Evolutionary conservation across 352 stramenopile genomes (phyloP), one percentile per base, ranked within the genome.

Genomic region (Elongisporangium prolatum): DNA sequence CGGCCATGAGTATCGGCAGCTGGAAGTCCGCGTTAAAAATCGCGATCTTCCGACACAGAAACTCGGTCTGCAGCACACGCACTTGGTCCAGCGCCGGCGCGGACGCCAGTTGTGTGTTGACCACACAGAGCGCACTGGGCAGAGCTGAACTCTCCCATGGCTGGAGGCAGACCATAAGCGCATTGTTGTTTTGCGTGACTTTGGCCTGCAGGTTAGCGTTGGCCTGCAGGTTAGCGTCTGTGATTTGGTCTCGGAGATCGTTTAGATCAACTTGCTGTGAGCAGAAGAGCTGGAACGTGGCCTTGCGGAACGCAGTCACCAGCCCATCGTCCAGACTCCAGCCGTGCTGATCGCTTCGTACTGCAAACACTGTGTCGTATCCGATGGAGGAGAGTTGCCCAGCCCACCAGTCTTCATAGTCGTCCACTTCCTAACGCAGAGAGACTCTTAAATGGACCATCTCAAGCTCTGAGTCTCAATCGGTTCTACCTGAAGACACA

Each of bases 351-450:
- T 40, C 28, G 28, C 28, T 14, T 40, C 28, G 28, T 14, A 9
- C 28, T 13, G 28, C 28, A 13, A 40, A 96, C 7, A 97, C 74
- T 50, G 80, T 89, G 67, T 97, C 88, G 67, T 96, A 97, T 0
- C 88, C 89, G 10, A 60, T 67, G 0, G 60, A 58, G 1, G 64
- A 84, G n/a, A 97, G 72, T 54, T 76, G 68, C 3, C 60, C 59
- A 7, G 73, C 68, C 88, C 89, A 97, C 71, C 75, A 96, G 51
- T 94, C 77, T n/a, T 89, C 72, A 37, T 93, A 97, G 47, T 95
- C 80, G 48, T 96, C 87, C 7, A 96, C 77, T 65, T 97, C 88
- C 74, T 86, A 61, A 13, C 25, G 20, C 11, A 57, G 9, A 53
- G 4, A n/a, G 44, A 2, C 20, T 20, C 38, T 47, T 47, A 22